Evolutionary conservation across 108 stramenopile genomes (phyloP), one percentile per base, ranked within the genome.

Genomic region (Pseudonitzschia pungens): DNA sequence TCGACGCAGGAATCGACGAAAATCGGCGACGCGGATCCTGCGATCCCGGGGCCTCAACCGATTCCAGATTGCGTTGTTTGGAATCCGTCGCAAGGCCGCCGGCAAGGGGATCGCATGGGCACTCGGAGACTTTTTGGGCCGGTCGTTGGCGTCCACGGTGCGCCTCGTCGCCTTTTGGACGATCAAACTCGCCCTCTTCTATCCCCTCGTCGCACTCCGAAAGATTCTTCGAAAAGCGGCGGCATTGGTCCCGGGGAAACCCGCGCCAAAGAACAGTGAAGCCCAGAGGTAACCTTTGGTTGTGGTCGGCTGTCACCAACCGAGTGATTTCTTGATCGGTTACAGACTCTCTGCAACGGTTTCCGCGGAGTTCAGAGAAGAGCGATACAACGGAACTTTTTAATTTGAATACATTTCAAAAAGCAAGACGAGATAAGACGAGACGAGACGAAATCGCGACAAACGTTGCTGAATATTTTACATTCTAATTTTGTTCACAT

Each of bases 21-120:
- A 74, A 40, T 85, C 83, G 50, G 92, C 89, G 18, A 90, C 89
- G 85, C 74, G 73, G 41, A 71, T 93, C 41, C 65, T 93, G 16
- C 52, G 40, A 40, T 68, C 88, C 43, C 85, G 92, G 29, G 78
- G 79, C 8, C 55, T 89, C 50, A 73, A 74, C 16, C 65, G 84
- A 27, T 32, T 64, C 1, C 53, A 68, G 62, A 84, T 87, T 0
- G 82, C 90, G 8, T 28, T 77, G 44, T 87, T 82, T 80, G 89
- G 88, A 20, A 77, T 90, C 14, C 59, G 75, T 43, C 63, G 44
- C 24, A 76, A 89, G 32, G 76, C 68, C 26, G 55, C 62, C 10
- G 69, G 70, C 15, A 71, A 72, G 60, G 89, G 91, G 18, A 28
- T 80, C 43, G 26, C 87, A 1, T 33, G 28, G 18, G 75, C 75